Base-by-base conservation (phyloP, 2,329 filamentous ascomycete genomes). In the Alternaria metachromatica region DNA sequence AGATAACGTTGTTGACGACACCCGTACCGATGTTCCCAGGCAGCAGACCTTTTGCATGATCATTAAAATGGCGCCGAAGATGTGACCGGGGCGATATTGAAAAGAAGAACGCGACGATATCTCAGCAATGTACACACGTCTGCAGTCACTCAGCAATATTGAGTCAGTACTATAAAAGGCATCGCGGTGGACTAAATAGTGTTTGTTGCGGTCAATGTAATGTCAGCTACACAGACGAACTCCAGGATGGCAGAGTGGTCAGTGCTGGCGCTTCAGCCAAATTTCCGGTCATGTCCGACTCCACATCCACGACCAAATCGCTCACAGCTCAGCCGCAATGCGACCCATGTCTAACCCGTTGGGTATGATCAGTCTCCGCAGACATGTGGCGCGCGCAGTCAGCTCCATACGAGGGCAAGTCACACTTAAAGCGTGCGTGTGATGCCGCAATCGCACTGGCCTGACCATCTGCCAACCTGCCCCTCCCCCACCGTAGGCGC, bases 401-500 rank as follows among this genome's bases (percentile, higher is more conserved):
- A 69, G 67, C 65, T 43, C 62, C 58, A 50, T 55, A 54, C 54
- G 59, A 64, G 58, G 64, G 50, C 62, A 61, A 64, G 65, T 62
- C 65, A 60, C 67, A 64, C 65, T 61, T 63, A 60, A 65, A 66
- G 59, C 54, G 70, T 66, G 68, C 72, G 63, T 71, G 69, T 71
- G 69, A 71, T 71, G 59, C 58, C 58, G 25, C 67, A 61, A 67
- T 71, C 65, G 45, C 63, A 61, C 25, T 58, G 60, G 46, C 45
- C 63, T 69, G 65, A 67, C 63, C 62, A 63, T 56, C 65, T 49
- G 30, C 28, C 43, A 50, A 44, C 58, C 62, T 62, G 60, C 72
- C 69, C 69, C 68, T 70, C 69, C 72, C 63, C 64, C 67, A 43
- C 67, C 61, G 58, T 69, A 65, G 62, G 65, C 70, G 67, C 59